Evolutionary conservation across 352 stramenopile genomes (phyloP).

Genomic region (Globisporangium paddicum): DNA sequence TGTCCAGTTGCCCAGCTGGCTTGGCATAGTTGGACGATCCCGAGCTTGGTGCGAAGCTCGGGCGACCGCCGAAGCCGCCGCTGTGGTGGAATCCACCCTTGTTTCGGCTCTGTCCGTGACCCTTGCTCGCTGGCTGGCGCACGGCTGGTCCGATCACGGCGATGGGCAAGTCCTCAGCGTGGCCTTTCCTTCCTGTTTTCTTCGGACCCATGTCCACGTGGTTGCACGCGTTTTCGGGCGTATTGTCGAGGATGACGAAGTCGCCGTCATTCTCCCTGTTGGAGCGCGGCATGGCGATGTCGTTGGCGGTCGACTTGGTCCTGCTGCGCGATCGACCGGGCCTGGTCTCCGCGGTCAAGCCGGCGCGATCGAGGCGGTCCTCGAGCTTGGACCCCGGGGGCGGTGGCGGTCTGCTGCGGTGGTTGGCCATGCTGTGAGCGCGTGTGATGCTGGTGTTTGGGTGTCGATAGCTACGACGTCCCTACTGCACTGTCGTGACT

Average conservation of each 20-base stretch:
- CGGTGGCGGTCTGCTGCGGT: background rate
- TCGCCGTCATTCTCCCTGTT: conserved; percentile 13
- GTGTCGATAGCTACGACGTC: background rate
- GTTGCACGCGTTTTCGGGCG: conserved; percentile 20
- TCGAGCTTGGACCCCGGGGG: background rate
- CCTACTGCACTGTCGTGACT: background rate
- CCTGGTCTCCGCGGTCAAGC: conserved; percentile 4
- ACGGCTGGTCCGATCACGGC: conserved; percentile 17
- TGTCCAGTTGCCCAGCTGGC: conserved; percentile 21
- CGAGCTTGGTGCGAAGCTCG: conserved; percentile 26
- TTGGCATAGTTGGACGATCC: conserved; percentile 14
- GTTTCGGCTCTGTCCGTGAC: conserved; percentile 8
- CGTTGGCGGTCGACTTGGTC: conserved; percentile 3
- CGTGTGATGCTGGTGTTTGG: background rate
- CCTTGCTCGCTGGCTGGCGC: conserved; percentile 7
- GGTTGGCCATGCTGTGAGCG: background rate
- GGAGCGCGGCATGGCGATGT: conserved; percentile 15
- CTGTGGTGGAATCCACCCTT: conserved; percentile 11
- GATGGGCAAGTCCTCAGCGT: conserved; percentile 10
- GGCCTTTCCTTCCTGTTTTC: background rate
- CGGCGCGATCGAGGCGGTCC: conserved; percentile 8
- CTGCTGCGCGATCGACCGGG: background rate
- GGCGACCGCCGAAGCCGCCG: conserved; percentile 5
- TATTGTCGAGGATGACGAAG: conserved; percentile 17
- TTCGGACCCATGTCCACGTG: conserved; percentile 7